phyloP scores from a whole-genome alignment of 192 early-diverging fungal species.

The Allomyces macrogynus region DNA sequence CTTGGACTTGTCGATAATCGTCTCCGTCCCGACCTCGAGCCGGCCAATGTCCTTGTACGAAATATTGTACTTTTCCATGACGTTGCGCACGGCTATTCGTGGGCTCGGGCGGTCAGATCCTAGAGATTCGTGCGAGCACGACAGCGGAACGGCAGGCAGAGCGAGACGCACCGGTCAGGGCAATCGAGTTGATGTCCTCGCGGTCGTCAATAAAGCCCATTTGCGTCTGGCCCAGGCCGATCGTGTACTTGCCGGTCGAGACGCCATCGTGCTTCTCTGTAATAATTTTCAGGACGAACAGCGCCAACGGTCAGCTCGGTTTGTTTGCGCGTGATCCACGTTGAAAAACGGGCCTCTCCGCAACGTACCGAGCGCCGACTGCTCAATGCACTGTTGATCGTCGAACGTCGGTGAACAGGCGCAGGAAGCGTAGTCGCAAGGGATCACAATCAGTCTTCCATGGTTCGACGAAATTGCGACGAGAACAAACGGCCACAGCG shows the following conservation, averaged over 20 bases:
- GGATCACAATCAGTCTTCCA: too few species aligned
- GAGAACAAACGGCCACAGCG: background rate
- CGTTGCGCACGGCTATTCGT: conserved; percentile 55
- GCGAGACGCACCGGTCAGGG: conserved; percentile 44
- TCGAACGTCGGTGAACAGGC: too few species aligned
- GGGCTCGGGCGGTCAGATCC: background rate
- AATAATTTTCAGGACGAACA: background rate
- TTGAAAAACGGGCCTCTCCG: conserved; percentile 4
- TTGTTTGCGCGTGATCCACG: conserved; percentile 29
- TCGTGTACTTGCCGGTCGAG: conserved; percentile 91
- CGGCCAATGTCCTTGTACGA: conserved; percentile 68
- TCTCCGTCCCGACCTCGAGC: conserved; percentile 95
- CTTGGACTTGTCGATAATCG: conserved; percentile 98
- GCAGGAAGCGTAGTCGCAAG: too few species aligned
- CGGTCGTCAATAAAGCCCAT: conserved; percentile 94
- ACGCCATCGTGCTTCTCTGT: conserved; percentile 79
- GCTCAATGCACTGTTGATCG: background rate
- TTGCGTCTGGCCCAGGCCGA: conserved; percentile 84
- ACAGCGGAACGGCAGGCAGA: too few species aligned
- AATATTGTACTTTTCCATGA: conserved; percentile 86
- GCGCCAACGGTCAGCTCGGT: too few species aligned
- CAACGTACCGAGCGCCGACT: background rate
- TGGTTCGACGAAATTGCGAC: conserved; percentile 14
- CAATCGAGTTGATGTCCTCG: conserved; percentile 82
- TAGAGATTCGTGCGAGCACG: background rate